These are phyloP conservation scores for Pezicula rhizophila DNA, from an alignment of 2,329 filamentous ascomycete genomes.

Conservation along the genomic window DNA sequence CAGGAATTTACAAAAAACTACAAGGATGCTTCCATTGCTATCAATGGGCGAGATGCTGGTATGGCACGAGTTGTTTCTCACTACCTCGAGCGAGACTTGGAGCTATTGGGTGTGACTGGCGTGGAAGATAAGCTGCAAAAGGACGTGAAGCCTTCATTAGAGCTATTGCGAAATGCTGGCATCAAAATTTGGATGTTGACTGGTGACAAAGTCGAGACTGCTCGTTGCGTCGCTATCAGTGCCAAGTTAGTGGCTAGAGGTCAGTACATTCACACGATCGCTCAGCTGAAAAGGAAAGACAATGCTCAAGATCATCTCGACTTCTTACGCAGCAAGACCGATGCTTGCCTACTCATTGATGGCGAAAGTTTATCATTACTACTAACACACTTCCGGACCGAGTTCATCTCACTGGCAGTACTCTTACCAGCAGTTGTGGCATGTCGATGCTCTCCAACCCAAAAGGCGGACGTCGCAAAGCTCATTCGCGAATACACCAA, in stretches of 20 bases:
- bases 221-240: constrained; percentile 89
- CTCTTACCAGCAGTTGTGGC: constrained; percentile 87
- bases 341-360: constrained; percentile 85
- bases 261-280: constrained; percentile 92
- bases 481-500: constrained; percentile 88
- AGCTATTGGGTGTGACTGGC: constrained; percentile 92
- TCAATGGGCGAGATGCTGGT: constrained; percentile 72
- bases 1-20: constrained; percentile 70
- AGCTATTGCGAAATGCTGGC: constrained; percentile 90
- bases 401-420: constrained; percentile 86
- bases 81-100: constrained; percentile 80
- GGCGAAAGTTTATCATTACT: constrained; percentile 84
- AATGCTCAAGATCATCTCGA: constrained; percentile 83
- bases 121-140: constrained; percentile 95
- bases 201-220: constrained; percentile 96
- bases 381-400: constrained; percentile 71
- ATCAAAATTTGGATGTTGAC: constrained; percentile 99
- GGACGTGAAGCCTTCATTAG: constrained; percentile 91
- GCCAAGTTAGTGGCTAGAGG: constrained; percentile 89
- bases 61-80: constrained; percentile 77
- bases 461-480: constrained; percentile 89
- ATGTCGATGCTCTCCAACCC: constrained; percentile 92
- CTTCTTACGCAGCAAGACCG: constrained; percentile 80
- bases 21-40: constrained; percentile 72
- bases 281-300: constrained; percentile 77